A percentile compares a stretch with the other conserved stretches of the same genome.
Conservation (phyloP, 345 rosid species). For the Eucalyptus fibrosa region DNA sequence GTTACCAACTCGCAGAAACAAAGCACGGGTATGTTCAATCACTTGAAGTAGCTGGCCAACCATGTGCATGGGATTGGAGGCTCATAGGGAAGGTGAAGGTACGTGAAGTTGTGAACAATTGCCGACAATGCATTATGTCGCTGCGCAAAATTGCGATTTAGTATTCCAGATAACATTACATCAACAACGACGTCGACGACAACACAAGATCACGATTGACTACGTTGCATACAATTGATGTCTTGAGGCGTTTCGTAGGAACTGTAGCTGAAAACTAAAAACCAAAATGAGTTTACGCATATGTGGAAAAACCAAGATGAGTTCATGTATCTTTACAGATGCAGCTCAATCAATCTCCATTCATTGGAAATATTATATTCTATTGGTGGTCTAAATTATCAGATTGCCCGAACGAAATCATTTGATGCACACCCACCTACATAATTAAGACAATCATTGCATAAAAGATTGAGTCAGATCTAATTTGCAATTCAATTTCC, state of each 20-base stretch:
- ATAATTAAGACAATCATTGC: background rate
- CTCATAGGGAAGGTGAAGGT: background rate
- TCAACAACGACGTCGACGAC: background rate
- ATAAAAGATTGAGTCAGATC: background rate
- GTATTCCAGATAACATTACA: background rate
- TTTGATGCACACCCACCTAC: background rate
- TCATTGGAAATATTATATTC: background rate
- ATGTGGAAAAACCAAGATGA: background rate
- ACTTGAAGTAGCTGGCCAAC: background rate
- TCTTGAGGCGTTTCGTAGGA: background rate
- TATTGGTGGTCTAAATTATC: background rate
- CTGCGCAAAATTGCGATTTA: background rate
- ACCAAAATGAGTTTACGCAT: background rate
- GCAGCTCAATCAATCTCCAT: background rate
- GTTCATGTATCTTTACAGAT: background rate
- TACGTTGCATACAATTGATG: background rate
- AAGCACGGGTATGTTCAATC: background rate
- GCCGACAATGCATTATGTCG: background rate
- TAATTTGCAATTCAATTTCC: background rate
- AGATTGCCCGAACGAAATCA: background rate
- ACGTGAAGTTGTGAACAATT: background rate
- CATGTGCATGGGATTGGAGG: background rate
- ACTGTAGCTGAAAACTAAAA: background rate
- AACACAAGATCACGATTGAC: background rate
- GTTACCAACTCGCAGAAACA: background rate